phyloP scores from a whole-genome alignment of 2,329 filamentous ascomycete species.

The Pseudogymnoascus sp. region DNA sequence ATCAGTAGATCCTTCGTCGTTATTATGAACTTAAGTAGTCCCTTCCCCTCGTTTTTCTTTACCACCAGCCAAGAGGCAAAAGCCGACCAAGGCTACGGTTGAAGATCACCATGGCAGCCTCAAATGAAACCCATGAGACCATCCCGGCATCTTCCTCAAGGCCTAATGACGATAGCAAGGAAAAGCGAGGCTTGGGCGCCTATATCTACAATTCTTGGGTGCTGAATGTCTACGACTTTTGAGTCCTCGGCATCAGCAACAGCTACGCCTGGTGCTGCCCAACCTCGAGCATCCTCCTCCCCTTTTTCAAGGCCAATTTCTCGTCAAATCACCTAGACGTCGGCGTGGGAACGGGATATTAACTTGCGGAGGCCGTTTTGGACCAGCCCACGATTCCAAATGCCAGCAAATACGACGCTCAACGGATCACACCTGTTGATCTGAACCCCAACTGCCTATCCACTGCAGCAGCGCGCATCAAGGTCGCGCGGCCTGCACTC shows the following conservation, averaged over 20 bases:
- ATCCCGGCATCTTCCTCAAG: neutral
- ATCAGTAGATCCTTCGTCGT: neutral
- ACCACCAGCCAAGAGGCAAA: neutral
- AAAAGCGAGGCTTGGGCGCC: neutral
- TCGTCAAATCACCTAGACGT: slow-evolving; percentile 24
- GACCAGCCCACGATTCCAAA: neutral
- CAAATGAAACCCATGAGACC: neutral
- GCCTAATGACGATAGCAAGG: neutral
- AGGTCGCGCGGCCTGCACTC: slow-evolving; percentile 17
- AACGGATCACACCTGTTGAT: slow-evolving; percentile 21
- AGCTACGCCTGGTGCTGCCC: slow-evolving; percentile 24
- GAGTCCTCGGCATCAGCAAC: slow-evolving; percentile 20
- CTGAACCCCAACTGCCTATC: slow-evolving; percentile 26
- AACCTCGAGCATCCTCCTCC: slow-evolving; percentile 15
- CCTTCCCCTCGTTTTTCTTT: neutral
- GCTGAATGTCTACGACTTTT: slow-evolving; percentile 18
- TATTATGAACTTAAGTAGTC: neutral
- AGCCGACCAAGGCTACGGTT: neutral
- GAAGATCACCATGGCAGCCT: neutral
- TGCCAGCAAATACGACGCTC: neutral
- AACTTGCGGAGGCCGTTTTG: slow-evolving; percentile 15
- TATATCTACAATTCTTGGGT: slow-evolving; percentile 7
- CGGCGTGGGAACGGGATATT: slow-evolving; percentile 27
- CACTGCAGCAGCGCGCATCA: slow-evolving; percentile 17
- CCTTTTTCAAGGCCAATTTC: slow-evolving; percentile 22